Conservation (phyloP, 495 filamentous ascomycete species). For the Aspergillus biplanus region DNA sequence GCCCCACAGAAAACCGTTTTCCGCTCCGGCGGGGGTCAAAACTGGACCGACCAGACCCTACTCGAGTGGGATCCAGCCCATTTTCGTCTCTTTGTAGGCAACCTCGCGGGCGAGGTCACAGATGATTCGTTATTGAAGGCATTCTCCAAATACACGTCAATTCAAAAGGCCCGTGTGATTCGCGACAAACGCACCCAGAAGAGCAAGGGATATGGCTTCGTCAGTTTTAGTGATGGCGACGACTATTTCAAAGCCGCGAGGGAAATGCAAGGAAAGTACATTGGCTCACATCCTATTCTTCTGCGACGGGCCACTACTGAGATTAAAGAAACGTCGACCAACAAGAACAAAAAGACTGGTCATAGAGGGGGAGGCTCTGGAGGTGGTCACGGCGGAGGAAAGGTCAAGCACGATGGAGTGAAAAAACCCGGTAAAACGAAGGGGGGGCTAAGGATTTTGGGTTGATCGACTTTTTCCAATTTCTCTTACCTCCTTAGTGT, state of each 20-base stretch:
- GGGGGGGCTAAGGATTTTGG: conserved; percentile 75
- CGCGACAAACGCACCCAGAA: conserved; percentile 95
- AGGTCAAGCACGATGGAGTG: conserved; percentile 65
- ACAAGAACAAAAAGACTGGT: conserved; percentile 50
- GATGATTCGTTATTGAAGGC: conserved; percentile 95
- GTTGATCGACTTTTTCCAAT: conserved; percentile 48
- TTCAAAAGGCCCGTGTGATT: conserved; percentile 93
- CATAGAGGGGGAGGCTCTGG: conserved; percentile 42
- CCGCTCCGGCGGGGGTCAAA: conserved; percentile 85
- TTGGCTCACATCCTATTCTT: conserved; percentile 91
- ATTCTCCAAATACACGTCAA: conserved; percentile 82
- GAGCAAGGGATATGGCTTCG: conserved; percentile 93
- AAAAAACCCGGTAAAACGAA: conserved; percentile 82
- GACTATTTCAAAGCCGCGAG: conserved; percentile 93
- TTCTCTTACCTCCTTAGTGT: not conserved
- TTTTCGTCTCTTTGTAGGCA: conserved; percentile 93
- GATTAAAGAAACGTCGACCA: conserved; percentile 67
- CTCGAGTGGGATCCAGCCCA: conserved; percentile 97
- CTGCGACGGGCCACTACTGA: conserved; percentile 88
- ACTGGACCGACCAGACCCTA: conserved; percentile 82
- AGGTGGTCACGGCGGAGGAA: conserved; percentile 35
- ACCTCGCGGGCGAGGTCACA: conserved; percentile 97
- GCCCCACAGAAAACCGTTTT: conserved; percentile 71
- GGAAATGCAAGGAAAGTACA: conserved; percentile 99
- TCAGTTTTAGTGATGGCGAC: conserved; percentile 92